Evolutionary conservation across 768 basidiomycete species (phyloP), one percentile per base, ranked within the genome.

Genomic region (Galerina sulciceps): DNA sequence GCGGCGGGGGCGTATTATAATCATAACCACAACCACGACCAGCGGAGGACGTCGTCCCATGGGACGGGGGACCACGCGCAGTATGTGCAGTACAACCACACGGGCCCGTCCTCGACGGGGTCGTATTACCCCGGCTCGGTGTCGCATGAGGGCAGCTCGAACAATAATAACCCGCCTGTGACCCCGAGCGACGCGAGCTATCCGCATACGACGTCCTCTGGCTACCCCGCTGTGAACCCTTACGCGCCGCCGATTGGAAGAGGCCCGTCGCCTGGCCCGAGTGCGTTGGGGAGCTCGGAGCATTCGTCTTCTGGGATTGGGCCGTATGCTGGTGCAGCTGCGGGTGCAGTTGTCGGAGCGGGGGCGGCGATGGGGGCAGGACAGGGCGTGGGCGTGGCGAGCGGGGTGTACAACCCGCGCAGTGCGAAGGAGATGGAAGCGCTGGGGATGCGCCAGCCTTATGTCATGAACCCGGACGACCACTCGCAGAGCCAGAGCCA

Each of bases 401-500:
- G 48, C 41, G 54, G 56, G 11, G 60, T 56, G 22, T 57, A 61
- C n/a, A 63, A 59, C 23, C 60, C 57, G 36, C 58, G 69, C 35
- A 67, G 61, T 46, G 65, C 65, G 54, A 70, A 70, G 53, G 69
- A 70, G 67, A 66, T 66, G 40, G 69, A 70, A 50, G 69, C 69
- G 58, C 54, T 65, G 52, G 67, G 69, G 36, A 26, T 37, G 46
- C 11, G 50, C 9, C 50, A 53, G 35, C 34, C 50, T 17, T 46
- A 55, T 31, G 54, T 63, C 34, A 58, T 51, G 59, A 65, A 57
- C 51, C 65, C 61, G 26, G 65, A 64, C 50, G 65, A 64, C 49
- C 42, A n/a, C n/a, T 14, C 18, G 31, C 15, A 26, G 23, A n/a
- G 46, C 20, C 41, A 55, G 10, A 38, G 36, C 53, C 49, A 20